A percentile compares a stretch with the other conserved stretches of the same genome.
These are phyloP conservation scores for Hymenoscyphus linearis DNA, from an alignment of 2,329 filamentous ascomycete species.

Conservation along the genomic window DNA sequence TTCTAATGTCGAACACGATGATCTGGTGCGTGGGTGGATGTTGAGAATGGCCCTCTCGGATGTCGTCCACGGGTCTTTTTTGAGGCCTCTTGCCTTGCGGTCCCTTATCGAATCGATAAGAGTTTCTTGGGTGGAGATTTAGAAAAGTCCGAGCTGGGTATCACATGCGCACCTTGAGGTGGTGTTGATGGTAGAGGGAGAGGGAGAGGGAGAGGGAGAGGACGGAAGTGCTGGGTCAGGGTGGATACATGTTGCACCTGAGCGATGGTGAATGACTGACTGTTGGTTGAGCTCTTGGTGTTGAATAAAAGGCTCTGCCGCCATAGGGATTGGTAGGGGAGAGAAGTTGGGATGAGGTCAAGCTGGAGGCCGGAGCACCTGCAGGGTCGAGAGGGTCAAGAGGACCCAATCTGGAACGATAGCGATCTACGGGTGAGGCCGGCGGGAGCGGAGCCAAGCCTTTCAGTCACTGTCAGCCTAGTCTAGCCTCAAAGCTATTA, in stretches of 20 bases:
- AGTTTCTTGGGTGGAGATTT: background rate
- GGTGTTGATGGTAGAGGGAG: background rate
- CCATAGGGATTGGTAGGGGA: too few species aligned
- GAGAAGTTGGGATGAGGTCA: background rate
- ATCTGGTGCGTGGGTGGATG: conserved; percentile 1
- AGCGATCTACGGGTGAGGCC: background rate
- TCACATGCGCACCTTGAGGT: conserved; percentile 3
- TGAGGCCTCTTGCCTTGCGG: background rate
- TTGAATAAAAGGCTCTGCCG: background rate
- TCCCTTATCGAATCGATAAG: conserved; percentile 8
- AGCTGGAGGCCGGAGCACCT: too few species aligned
- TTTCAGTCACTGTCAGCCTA: background rate
- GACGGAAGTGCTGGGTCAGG: background rate
- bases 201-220: background rate
- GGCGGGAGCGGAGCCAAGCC: background rate
- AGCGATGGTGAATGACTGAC: background rate
- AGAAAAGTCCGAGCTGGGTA: background rate
- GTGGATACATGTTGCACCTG: background rate
- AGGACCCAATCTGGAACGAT: background rate
- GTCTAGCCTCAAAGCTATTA: background rate
- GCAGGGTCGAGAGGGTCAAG: background rate
- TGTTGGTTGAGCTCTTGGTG: background rate
- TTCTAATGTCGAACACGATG: conserved; percentile 6
- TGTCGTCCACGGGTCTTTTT: conserved; percentile 3
- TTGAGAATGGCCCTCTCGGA: background rate